Evolutionary conservation across 1,284 basidiomycete genomes (phyloP).

Genomic region (Wolfiporia cocos): DNA sequence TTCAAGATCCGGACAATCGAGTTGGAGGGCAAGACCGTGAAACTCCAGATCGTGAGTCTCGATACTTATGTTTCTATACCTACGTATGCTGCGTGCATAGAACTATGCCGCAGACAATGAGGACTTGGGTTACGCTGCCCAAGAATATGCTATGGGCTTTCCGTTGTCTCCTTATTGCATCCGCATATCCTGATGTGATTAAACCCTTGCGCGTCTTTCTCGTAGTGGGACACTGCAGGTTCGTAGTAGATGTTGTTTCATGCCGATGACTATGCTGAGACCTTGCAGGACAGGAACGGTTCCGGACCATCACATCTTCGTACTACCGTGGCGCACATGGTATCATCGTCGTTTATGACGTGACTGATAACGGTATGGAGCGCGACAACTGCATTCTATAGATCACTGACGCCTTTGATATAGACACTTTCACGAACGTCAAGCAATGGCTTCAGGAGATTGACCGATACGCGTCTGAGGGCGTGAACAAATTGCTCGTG

Average conservation of each 20-base stretch:
- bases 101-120: no score
- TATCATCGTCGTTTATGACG: constrained; percentile 99
- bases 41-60: constrained; percentile 93
- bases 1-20: constrained; percentile 99
- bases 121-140: no score
- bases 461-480: constrained; percentile 98
- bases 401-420: not conserved
- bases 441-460: constrained; percentile 99
- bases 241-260: constrained; percentile 16
- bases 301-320: constrained; percentile 95
- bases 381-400: not conserved
- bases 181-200: no score
- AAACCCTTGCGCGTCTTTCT: no score
- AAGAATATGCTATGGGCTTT: no score
- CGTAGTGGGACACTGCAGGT: constrained; percentile 95
- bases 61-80: not conserved
- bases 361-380: constrained; percentile 87
- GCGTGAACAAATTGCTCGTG: constrained; percentile 96
- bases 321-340: constrained; percentile 97
- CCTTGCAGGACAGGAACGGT: constrained; percentile 82
- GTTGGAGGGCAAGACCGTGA: constrained; percentile 98
- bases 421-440: constrained; percentile 96
- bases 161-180: no score
- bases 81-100: no score
- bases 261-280: not conserved